These are phyloP conservation scores for Gossypium longicalyx DNA, from an alignment of 345 rosid species.

Conservation along the genomic window DNA sequence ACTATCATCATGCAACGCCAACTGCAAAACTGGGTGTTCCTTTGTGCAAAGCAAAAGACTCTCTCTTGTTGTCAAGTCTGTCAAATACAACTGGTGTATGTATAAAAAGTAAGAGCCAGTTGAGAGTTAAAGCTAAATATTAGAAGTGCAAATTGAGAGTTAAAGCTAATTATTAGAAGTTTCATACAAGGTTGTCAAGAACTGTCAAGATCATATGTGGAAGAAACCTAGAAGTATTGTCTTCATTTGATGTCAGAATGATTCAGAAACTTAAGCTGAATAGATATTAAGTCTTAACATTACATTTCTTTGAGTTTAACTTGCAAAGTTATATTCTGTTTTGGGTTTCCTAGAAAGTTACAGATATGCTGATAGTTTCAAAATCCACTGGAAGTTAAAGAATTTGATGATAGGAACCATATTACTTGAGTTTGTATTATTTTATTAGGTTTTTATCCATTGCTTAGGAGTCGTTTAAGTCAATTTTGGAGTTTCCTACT, in stretches of 20 bases:
- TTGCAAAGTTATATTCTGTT: background rate
- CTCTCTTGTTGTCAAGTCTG: slow-evolving; percentile 93
- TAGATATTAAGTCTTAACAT: background rate
- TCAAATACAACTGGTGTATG: slow-evolving; percentile 74
- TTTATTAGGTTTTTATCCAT: background rate
- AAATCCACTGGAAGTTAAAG: background rate
- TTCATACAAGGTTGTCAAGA: background rate
- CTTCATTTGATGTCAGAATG: background rate
- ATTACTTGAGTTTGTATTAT: background rate
- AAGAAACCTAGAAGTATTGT: background rate
- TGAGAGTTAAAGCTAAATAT: slow-evolving; percentile 11
- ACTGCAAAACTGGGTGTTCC: slow-evolving; percentile 82
- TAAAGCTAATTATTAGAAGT: slow-evolving; percentile 16
- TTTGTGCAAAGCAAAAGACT: slow-evolving; percentile 85
- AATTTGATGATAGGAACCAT: background rate
- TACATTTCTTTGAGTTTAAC: background rate
- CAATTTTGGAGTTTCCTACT: background rate
- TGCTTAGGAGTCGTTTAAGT: background rate
- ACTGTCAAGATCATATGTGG: background rate
- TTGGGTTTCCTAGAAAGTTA: background rate
- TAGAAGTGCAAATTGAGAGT: slow-evolving; percentile 2
- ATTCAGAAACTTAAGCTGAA: background rate
- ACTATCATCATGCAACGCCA: slow-evolving; percentile 86
- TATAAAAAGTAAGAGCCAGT: background rate
- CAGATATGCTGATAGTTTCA: background rate